A percentile compares a stretch with the other conserved stretches of the same genome.
phyloP scores from a whole-genome alignment of 2,329 filamentous ascomycete species.

The Botrytis porri region DNA sequence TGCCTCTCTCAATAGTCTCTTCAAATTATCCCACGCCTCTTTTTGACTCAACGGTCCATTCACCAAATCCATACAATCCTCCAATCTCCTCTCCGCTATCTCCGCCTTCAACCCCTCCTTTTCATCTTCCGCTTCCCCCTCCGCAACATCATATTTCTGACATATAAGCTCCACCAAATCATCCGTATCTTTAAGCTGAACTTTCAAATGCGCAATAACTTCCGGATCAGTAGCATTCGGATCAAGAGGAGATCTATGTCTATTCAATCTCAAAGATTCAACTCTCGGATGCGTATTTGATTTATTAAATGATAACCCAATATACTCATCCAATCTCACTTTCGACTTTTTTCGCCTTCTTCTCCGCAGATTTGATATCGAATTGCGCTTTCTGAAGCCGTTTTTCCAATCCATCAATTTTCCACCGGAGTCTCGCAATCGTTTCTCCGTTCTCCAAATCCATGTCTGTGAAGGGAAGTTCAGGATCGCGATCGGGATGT shows the following conservation, averaged over 20 bases:
- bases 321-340: background rate
- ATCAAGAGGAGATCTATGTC: background rate
- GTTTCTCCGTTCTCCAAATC: background rate
- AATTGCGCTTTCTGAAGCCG: background rate
- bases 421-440: background rate
- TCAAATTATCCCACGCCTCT: slow-evolving; percentile 1
- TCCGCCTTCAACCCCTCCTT: background rate
- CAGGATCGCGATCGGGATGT: background rate
- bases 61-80: slow-evolving; percentile 18
- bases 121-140: background rate
- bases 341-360: background rate
- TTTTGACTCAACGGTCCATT: slow-evolving; percentile 10
- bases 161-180: background rate
- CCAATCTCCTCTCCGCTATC: slow-evolving; percentile 3
- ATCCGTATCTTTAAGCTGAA: slow-evolving; percentile 2
- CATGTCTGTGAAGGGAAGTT: background rate
- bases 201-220: background rate
- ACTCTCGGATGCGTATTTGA: background rate
- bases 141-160: background rate
- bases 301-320: background rate
- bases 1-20: background rate
- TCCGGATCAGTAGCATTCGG: background rate
- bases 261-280: background rate
- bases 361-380: background rate
- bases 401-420: background rate